Conservation (phyloP, 306 rosid genomes). For the Malus sieversii region DNA sequence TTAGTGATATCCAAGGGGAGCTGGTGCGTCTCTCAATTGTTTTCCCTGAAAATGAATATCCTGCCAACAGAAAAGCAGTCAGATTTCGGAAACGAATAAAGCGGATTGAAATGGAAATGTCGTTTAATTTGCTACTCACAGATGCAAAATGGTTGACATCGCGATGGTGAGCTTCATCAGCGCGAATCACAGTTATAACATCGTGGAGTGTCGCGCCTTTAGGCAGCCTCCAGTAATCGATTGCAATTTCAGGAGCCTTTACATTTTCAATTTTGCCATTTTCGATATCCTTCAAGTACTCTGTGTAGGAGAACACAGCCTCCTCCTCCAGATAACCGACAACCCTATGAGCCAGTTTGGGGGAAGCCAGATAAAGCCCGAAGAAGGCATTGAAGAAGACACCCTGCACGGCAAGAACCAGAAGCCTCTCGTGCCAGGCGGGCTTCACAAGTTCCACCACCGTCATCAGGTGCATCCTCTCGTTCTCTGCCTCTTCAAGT, state of each 20-base stretch:
- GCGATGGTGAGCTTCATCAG: constrained; percentile 80
- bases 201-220: constrained; percentile 58
- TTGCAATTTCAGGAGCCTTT: constrained; percentile 79
- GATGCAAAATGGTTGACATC: constrained; percentile 87
- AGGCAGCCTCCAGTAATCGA: constrained; percentile 79
- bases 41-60: constrained; percentile 72
- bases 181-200: constrained; percentile 61
- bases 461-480: constrained; percentile 86
- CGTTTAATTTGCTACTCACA: constrained; percentile 25
- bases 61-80: constrained; percentile 30
- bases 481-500: constrained; percentile 85
- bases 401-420: constrained; percentile 65
- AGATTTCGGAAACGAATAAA: neutral
- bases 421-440: constrained; percentile 59
- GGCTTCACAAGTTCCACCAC: constrained; percentile 71
- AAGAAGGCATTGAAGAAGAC: constrained; percentile 74
- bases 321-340: constrained; percentile 76
- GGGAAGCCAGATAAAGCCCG: constrained; percentile 48
- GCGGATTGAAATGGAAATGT: neutral
- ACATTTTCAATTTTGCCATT: constrained; percentile 59
- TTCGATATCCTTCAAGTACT: constrained; percentile 44
- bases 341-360: constrained; percentile 61
- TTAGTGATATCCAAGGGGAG: constrained; percentile 67
- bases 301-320: constrained; percentile 54
- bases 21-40: constrained; percentile 65